These are phyloP conservation scores for Macroventuria anomochaeta DNA, from an alignment of 2,329 filamentous ascomycete species.

Conservation along the genomic window DNA sequence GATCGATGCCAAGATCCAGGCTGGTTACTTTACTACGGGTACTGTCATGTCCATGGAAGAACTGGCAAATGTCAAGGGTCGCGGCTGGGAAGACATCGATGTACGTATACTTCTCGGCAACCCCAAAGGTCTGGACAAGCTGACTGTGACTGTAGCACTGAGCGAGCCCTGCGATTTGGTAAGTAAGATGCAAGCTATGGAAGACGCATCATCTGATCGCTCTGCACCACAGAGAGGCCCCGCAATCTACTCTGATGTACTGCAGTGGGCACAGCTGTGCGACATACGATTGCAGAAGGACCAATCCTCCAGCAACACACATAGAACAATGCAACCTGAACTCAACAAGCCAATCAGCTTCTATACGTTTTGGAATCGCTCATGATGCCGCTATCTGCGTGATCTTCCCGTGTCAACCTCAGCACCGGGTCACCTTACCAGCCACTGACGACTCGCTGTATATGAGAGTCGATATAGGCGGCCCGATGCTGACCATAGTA, in stretches of 20 bases:
- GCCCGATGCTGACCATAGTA: background rate
- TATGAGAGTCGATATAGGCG: background rate
- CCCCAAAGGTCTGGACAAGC: constrained; percentile 19
- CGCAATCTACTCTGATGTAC: background rate
- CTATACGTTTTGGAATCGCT: background rate
- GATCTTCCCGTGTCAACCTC: background rate
- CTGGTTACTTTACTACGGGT: constrained; percentile 85
- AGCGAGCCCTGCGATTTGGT: constrained; percentile 10
- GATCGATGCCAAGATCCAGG: constrained; percentile 97
- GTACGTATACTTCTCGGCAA: constrained; percentile 37
- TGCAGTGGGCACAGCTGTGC: background rate
- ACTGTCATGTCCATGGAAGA: constrained; percentile 89
- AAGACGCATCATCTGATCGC: constrained; percentile 1
- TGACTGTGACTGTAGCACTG: constrained; percentile 43
- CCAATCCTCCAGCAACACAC: background rate
- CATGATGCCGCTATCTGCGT: background rate
- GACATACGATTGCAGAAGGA: background rate
- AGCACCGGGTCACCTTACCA: background rate
- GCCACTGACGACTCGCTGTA: background rate
- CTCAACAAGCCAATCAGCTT: background rate
- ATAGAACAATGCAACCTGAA: background rate
- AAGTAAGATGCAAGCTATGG: background rate
- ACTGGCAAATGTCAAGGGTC: constrained; percentile 81
- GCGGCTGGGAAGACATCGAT: constrained; percentile 83
- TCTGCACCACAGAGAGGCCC: background rate